Evolutionary conservation across 306 rosid genomes (phyloP).

Genomic region (Malus orientalis): DNA sequence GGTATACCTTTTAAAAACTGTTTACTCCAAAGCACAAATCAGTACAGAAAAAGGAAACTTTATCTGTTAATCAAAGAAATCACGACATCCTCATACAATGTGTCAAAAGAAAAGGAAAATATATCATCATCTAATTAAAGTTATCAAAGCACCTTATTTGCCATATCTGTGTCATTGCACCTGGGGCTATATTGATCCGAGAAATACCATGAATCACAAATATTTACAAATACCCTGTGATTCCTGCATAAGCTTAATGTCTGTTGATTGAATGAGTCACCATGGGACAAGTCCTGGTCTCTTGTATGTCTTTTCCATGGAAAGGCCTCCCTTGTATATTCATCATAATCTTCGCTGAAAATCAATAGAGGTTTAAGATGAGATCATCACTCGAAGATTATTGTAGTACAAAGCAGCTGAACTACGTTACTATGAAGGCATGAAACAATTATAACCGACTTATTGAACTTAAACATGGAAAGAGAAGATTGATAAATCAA

Average conservation of each 20-base stretch:
- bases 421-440: background rate
- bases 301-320: conserved; percentile 70
- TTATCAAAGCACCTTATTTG: conserved; percentile 45
- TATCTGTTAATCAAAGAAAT: background rate
- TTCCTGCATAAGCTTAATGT: conserved; percentile 32
- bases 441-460: background rate
- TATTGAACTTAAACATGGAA: background rate
- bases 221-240: conserved; percentile 24
- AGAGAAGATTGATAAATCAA: background rate
- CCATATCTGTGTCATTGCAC: conserved; percentile 16
- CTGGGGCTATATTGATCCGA: conserved; percentile 29
- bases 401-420: background rate
- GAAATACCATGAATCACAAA: conserved; percentile 37
- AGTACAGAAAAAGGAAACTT: background rate
- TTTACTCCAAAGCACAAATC: background rate
- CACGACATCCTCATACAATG: background rate
- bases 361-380: conserved; percentile 4
- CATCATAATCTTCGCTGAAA: conserved; percentile 60
- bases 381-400: background rate
- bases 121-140: background rate
- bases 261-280: conserved; percentile 35
- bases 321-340: conserved; percentile 40
- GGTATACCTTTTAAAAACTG: conserved; percentile 60
- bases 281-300: conserved; percentile 22
- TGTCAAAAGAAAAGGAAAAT: background rate